Evolutionary conservation across 2,329 filamentous ascomycete species (phyloP).

Genomic region (Penicillium janthinellum): DNA sequence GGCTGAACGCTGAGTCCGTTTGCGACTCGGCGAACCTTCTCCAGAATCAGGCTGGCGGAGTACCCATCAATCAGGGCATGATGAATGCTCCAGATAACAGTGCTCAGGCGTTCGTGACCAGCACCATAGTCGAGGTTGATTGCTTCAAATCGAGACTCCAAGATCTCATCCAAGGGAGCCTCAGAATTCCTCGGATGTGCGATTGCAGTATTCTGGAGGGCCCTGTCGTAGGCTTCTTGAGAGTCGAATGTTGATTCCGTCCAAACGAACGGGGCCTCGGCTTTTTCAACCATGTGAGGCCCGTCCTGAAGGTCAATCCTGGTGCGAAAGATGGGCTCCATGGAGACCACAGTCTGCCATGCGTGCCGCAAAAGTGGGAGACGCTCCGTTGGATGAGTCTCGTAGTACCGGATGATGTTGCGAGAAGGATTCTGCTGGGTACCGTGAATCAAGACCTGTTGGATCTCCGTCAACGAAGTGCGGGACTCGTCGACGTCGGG

Average conservation of each 20-base stretch:
- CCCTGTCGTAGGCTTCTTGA: not conserved
- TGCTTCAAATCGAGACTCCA: not conserved
- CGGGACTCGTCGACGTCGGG: not conserved
- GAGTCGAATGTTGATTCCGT: not conserved
- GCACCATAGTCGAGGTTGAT: not conserved
- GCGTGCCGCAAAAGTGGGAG: not conserved
- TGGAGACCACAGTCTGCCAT: not conserved
- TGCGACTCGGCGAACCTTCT: not conserved
- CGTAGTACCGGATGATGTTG: not conserved
- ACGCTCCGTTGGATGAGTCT: not conserved
- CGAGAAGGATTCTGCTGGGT: not conserved
- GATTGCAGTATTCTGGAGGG: not conserved
- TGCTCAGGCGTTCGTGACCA: not conserved
- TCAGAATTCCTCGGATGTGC: not conserved
- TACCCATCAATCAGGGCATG: not conserved
- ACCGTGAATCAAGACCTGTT: not conserved
- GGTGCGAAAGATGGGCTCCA: not conserved
- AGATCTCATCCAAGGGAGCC: not conserved
- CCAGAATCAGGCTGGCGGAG: not conserved
- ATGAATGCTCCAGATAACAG: not conserved
- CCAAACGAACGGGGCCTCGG: not conserved
- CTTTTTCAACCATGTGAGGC: not conserved
- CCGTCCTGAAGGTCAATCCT: not conserved
- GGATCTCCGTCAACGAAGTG: not conserved
- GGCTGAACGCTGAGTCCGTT: not conserved